Base-by-base conservation (phyloP, 495 filamentous ascomycete species). In the Aspergillus leporis region DNA sequence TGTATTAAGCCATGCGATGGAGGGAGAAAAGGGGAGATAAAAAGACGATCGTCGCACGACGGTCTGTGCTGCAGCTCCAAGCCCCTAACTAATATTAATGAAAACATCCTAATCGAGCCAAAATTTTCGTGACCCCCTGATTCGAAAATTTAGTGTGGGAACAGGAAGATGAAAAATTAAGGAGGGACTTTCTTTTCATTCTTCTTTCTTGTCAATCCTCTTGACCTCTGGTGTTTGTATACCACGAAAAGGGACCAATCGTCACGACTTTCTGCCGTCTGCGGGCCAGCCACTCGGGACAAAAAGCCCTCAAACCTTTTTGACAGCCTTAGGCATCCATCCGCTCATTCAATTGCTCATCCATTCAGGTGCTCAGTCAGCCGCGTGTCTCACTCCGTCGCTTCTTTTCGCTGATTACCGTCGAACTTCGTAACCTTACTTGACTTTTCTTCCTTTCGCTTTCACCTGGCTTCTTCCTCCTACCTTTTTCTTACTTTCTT, bases 31-130 rank as follows among this genome's bases (percentile, higher is more conserved):
- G 62, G 65, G 60, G 51, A 61, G 16, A n/a, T 14, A 2, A 41
- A 5, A 6, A 12, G 14, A n/a, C 16, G 19, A 55, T 65, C 53
- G 66, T 65, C 59, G 38, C 51, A 47, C 34, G 28, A 43, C 58
- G 60, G 66, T 65, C 66, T 68, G 62, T 68, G 62, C 66, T 51
- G 18, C 47, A 36, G 51, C 40, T 48, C 31, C 41, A 48, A 53
- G 30, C 57, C 60, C 55, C 64, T 58, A 57, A 60, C 51, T 63
- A 57, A 60, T 57, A 55, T 55, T 45, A 36, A 40, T 41, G 21
- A 34, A 32, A 45, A 58, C 30, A 56, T 13, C 41, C 34, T 45
- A 53, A 28, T 8, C 38, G 5, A 28, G 41, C 19, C 19, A 53
- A 55, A 55, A 65, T 60, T 62, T 48, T 54, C 50, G 30, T 34